Evolutionary conservation across 2,329 filamentous ascomycete genomes (phyloP), one percentile per base, ranked within the genome.

Genomic region (Fusarium luffae): DNA sequence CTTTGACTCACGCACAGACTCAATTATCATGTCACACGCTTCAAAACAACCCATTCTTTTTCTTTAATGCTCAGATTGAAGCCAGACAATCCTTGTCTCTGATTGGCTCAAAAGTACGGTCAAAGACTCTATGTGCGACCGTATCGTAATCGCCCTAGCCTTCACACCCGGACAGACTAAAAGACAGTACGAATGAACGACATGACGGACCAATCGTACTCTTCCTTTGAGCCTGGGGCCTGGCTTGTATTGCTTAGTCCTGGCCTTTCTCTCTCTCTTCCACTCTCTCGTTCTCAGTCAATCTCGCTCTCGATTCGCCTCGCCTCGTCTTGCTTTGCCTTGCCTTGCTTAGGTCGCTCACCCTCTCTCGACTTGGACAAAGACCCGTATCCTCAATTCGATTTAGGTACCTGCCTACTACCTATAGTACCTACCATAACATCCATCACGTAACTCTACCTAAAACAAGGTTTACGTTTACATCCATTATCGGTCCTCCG

Each of bases 381-480:
- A 70, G 60, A 65, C 68, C 71, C 70, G 56, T 46, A 70, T 41
- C 32, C 51, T 68, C 69, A 69, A 60, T 71, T 52, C 41, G 54
- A 43, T 23, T 23, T 43, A 43, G 41, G 34, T 37, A n/a, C 21
- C 25, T 27, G 23, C 28, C 47, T 50, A 51, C 32, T 37, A 37
- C 32, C 34, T 37, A 37, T n/a, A 37, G 34, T 37, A 37, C 58
- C 58, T 37, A 34, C 32, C 34, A 46, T 51, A 47, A 37, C 34
- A n/a, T 37, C 10, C 34, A n/a, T 37, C 34, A 37, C 32, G 47
- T 28, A 60, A 54, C 61, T 50, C 16, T 28, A 34, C 56, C 66
- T 54, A 66, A 74, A 74, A 64, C 74, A 74, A 73, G 70, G 65
- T 71, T 74, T 65, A 65, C 51, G 66, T 65, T 14, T 27, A 54